Evolutionary conservation across 345 rosid species (phyloP).

Genomic region (Syzygium jambos): DNA sequence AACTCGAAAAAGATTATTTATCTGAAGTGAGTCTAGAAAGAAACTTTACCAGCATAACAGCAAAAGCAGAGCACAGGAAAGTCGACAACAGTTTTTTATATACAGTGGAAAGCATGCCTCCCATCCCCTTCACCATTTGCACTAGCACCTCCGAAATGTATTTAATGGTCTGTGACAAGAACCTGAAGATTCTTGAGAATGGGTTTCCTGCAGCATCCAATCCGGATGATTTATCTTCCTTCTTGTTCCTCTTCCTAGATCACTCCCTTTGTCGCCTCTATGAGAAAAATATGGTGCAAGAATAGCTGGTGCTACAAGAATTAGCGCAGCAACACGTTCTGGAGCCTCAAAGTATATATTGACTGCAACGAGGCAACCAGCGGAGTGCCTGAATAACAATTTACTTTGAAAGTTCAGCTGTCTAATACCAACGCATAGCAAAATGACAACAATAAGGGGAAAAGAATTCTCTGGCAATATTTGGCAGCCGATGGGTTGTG

Average conservation of each 20-base stretch:
- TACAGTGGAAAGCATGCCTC: constrained; percentile 31
- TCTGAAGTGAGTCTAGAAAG: background rate
- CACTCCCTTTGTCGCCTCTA: constrained; percentile 10
- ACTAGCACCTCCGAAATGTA: constrained; percentile 17
- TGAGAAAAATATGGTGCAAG: constrained; percentile 41
- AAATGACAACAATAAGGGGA: background rate
- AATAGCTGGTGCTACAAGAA: constrained; percentile 86
- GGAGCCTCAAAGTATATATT: constrained; percentile 87
- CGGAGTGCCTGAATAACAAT: constrained; percentile 54
- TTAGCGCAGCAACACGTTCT: constrained; percentile 71
- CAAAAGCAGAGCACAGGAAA: constrained; percentile 48
- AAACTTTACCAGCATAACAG: constrained; percentile 54
- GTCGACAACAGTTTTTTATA: constrained; percentile 56
- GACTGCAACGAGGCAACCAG: constrained; percentile 72
- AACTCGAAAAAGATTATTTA: background rate
- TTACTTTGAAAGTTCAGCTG: background rate
- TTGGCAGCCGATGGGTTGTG: background rate
- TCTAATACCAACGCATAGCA: background rate
- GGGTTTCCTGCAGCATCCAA: constrained; percentile 10
- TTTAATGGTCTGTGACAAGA: constrained; percentile 27
- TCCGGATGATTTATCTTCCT: constrained; percentile 15
- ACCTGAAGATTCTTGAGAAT: constrained; percentile 19
- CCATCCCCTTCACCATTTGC: constrained; percentile 36
- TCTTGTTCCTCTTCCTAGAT: constrained; percentile 8
- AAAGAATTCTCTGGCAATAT: background rate